phyloP scores from a whole-genome alignment of 2,329 filamentous ascomycete species.

The Rutstroemia sp. region DNA sequence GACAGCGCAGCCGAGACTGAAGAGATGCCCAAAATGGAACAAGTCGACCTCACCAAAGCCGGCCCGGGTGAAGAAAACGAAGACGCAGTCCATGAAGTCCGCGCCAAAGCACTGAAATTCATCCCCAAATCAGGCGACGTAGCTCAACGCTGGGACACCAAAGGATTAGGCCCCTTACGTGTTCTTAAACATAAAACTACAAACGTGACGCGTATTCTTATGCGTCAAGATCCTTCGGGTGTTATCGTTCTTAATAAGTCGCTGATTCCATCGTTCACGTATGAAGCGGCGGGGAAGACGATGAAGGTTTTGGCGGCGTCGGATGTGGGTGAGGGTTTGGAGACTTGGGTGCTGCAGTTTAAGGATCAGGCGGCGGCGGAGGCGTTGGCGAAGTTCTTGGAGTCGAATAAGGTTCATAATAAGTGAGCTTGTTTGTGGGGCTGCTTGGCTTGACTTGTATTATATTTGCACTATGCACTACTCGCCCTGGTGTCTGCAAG shows the following conservation, averaged over 20 bases:
- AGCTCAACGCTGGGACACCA: constrained; percentile 57
- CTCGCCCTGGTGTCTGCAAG: no score
- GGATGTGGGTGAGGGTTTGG: constrained; percentile 50
- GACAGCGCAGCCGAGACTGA: constrained; percentile 29
- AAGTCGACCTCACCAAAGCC: constrained; percentile 61
- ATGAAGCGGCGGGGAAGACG: constrained; percentile 54
- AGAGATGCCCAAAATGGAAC: constrained; percentile 48
- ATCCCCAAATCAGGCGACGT: constrained; percentile 40
- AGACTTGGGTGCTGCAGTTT: constrained; percentile 66
- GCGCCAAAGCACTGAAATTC: constrained; percentile 62
- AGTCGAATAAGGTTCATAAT: constrained; percentile 8
- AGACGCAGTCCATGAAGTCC: constrained; percentile 60
- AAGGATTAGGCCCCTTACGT: constrained; percentile 65
- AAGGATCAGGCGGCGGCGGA: constrained; percentile 48
- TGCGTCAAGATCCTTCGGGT: constrained; percentile 70
- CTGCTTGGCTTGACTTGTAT: neutral
- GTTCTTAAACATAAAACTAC: constrained; percentile 68
- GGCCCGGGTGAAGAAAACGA: constrained; percentile 68
- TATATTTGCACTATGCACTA: neutral
- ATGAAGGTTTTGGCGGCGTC: constrained; percentile 51
- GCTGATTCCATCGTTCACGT: constrained; percentile 53
- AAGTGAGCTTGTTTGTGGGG: neutral
- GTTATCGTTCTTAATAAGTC: constrained; percentile 66
- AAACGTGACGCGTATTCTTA: constrained; percentile 57
- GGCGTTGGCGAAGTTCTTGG: constrained; percentile 33